phyloP scores from a whole-genome alignment of 768 basidiomycete species.

The Mycena albidolilacea region DNA sequence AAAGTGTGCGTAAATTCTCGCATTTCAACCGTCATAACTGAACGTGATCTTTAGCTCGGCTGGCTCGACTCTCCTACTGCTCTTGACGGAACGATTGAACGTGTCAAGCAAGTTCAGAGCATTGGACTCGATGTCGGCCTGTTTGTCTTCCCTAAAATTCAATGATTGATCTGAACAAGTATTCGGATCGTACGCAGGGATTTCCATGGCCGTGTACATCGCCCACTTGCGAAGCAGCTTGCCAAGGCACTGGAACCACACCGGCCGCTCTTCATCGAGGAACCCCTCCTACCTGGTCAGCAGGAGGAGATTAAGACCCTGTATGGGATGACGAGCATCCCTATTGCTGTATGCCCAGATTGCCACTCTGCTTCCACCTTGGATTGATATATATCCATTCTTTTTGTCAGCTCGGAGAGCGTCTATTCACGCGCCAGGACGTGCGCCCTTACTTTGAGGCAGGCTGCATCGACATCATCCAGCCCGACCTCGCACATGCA shows the following conservation, averaged over 20 bases:
- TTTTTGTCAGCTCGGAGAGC: slow-evolving; percentile 62
- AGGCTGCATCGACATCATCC: slow-evolving; percentile 76
- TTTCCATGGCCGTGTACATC: slow-evolving; percentile 80
- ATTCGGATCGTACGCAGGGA: slow-evolving; percentile 49
- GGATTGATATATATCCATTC: not conserved
- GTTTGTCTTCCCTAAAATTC: not conserved
- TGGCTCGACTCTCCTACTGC: slow-evolving; percentile 76
- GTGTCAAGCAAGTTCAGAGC: slow-evolving; percentile 66
- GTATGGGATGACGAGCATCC: slow-evolving; percentile 34
- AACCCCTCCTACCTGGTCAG: slow-evolving; percentile 47
- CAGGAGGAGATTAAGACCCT: slow-evolving; percentile 37
- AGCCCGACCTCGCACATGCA: slow-evolving; percentile 69
- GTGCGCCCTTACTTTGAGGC: slow-evolving; percentile 77
- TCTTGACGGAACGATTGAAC: slow-evolving; percentile 65
- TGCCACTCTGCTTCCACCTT: not conserved
- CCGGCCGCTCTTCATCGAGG: slow-evolving; percentile 77
- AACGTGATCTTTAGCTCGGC: slow-evolving; percentile 48
- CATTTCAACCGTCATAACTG: not conserved
- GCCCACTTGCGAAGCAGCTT: slow-evolving; percentile 79
- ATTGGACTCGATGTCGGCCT: slow-evolving; percentile 76
- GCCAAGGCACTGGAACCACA: slow-evolving; percentile 72
- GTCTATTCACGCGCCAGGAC: slow-evolving; percentile 74
- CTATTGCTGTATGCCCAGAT: slow-evolving; percentile 45
- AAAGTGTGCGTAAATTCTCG: slow-evolving; percentile 48
- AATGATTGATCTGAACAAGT: not conserved